Evolutionary conservation across 176 grass and related monocot genomes (phyloP), one percentile per base, ranked within the genome.

Genomic region (Triticum turgidum): DNA sequence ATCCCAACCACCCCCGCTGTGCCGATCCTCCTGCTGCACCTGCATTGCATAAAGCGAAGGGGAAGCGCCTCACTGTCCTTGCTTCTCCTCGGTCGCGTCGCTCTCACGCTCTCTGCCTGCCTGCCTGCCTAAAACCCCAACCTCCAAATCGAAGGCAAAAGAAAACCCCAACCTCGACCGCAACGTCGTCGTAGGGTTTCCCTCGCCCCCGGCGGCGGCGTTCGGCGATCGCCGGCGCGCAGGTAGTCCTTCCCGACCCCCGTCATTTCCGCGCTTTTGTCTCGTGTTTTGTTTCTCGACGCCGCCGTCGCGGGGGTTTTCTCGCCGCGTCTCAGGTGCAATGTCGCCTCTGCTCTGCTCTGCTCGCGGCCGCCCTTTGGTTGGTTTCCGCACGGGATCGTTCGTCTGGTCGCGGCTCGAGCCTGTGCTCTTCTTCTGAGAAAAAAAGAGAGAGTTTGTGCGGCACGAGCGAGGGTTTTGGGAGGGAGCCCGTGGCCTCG

Each of bases 321-420:
- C 42, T 74, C 24, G 14, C 25, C 8, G 67, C 1, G 67, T 35
- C 67, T 21, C 17, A 4, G 66, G 67, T 70, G 67, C 67, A 70
- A n/a, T 39, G 67, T 9, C 66, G 65, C 22, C 71, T 47, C n/a
- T 72, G 69, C 69, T 73, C 70, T 86, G 77, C 67, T 80, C 78
- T 87, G 69, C 35, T 54, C 59, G 49, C 37, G 78, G 20, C 14
- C 63, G 73, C 21, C 2, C 3, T 4, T 1, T 27, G 7, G 61
- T 4, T 29, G 4, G 61, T 80, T 12, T 21, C 22, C 22, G 5
- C 64, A 30, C 35, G 15, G 21, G 18, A 3, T 68, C 20, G 25
- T 69, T 68, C 44, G 6, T 70, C 37, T 37, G 20, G 27, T 20
- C 52, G 52, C 52, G 17, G 52, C 52, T 22, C 44, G 61, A n/a